Conservation (phyloP, 2,329 filamentous ascomycete species). For the Ophiognomonia clavigignenti-juglandacearum region DNA sequence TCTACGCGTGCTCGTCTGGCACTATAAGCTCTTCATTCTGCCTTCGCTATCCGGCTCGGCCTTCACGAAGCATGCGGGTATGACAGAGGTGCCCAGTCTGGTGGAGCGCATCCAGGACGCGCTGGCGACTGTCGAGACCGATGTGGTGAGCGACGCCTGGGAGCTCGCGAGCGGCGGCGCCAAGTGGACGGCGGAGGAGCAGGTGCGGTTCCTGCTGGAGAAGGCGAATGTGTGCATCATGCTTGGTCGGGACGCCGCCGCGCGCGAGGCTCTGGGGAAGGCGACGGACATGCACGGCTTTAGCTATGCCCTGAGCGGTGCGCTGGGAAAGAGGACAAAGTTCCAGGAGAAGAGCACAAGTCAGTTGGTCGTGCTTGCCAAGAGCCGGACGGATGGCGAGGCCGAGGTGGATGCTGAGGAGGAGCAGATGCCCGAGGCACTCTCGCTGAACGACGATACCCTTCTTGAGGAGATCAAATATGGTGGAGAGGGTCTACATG, state of each 20-base stretch:
- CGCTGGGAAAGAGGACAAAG: constrained; percentile 78
- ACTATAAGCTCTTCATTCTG: constrained; percentile 56
- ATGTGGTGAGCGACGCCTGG: constrained; percentile 26
- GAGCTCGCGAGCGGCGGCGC: constrained; percentile 18
- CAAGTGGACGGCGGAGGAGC: constrained; percentile 41
- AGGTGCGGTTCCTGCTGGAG: constrained; percentile 72
- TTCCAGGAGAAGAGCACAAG: constrained; percentile 77
- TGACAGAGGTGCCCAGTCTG: constrained; percentile 55
- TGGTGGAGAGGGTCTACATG: constrained; percentile 35
- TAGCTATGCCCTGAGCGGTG: constrained; percentile 76
- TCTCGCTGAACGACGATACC: constrained; percentile 88
- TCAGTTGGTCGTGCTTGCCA: constrained; percentile 87
- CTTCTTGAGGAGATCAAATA: constrained; percentile 85
- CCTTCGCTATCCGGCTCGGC: constrained; percentile 49
- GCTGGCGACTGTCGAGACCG: constrained; percentile 36
- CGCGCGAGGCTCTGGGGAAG: constrained; percentile 62
- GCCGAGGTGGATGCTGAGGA: constrained; percentile 17
- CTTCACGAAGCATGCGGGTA: constrained; percentile 52
- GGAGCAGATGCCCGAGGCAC: constrained; percentile 52
- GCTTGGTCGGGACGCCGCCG: constrained; percentile 74
- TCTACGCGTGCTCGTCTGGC: constrained; percentile 68
- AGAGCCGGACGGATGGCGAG: constrained; percentile 48
- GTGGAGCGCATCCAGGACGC: constrained; percentile 42
- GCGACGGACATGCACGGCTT: constrained; percentile 67
- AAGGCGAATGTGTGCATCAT: constrained; percentile 78